phyloP scores from a whole-genome alignment of 1,284 basidiomycete species.

The Porogramme epimiltina region DNA sequence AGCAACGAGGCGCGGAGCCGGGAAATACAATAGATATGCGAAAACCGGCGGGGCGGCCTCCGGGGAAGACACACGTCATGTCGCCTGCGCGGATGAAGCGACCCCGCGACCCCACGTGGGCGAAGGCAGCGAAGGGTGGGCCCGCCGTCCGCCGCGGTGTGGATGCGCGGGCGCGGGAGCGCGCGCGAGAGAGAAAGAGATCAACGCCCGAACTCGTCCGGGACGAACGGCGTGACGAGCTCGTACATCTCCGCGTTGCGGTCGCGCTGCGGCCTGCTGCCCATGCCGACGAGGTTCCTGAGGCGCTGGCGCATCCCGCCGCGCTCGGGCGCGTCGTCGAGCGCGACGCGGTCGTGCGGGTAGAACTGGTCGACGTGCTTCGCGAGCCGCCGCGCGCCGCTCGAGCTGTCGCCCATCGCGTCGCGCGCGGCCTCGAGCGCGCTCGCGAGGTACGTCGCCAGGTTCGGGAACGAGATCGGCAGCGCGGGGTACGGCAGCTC shows the following conservation, averaged over 20 bases:
- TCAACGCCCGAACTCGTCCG: constrained; percentile 33
- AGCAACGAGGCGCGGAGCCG: too few relatives aligned
- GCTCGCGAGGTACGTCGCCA: constrained; percentile 72
- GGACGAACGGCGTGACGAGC: constrained; percentile 72
- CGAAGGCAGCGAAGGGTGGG: too few relatives aligned
- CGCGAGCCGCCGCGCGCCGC: constrained; percentile 65
- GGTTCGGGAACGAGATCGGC: constrained; percentile 72
- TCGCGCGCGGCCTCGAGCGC: constrained; percentile 68
- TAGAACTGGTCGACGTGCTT: constrained; percentile 65
- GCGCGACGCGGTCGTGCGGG: constrained; percentile 43
- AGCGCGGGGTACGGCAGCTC: constrained; percentile 64
- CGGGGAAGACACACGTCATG: too few relatives aligned
- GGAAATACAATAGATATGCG: too few relatives aligned
- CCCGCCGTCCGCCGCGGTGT: too few relatives aligned
- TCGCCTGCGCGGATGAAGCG: too few relatives aligned
- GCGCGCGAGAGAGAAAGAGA: not conserved
- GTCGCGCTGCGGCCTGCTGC: constrained; percentile 43
- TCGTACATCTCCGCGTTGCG: constrained; percentile 77
- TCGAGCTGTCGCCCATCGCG: constrained; percentile 55
- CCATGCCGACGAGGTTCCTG: constrained; percentile 61
- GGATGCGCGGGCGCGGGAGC: too few relatives aligned
- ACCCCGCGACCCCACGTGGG: too few relatives aligned
- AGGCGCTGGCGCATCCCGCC: constrained; percentile 46
- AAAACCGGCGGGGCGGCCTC: too few relatives aligned
- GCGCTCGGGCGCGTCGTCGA: constrained; percentile 39